Evolutionary conservation across 306 rosid genomes (phyloP), one percentile per base, ranked within the genome.

Genomic region (Notholithocarpus densiflorus): DNA sequence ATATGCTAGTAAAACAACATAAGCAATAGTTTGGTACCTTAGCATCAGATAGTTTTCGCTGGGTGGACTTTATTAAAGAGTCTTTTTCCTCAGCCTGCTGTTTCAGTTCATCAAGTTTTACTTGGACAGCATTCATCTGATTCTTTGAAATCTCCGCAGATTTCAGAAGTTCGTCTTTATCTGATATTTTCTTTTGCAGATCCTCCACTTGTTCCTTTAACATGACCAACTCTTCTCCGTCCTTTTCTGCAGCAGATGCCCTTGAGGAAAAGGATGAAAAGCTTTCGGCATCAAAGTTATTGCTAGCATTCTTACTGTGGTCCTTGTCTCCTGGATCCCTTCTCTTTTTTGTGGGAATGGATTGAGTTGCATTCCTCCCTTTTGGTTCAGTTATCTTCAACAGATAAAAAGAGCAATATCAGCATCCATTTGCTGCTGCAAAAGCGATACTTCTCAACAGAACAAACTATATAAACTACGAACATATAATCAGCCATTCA

Each of bases 131-230:
- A 52, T 73, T 86, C 87, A 86, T 48, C 82, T 95, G 93, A 32
- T 81, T 87, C 88, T 82, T 90, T 70, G 88, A 83, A 64, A 83
- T 75, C 86, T 95, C 99, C 0, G 87, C 94, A 37, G 97, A 91
- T 80, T 85, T 90, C 43, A 92, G 59, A 64, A 89, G 89, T 70
- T 91, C 98, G 68, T 93, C 96, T 87, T 89, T 93, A 85, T 93
- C 97, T 69, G 48, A 72, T 68, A 96, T 53, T 76, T 88, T 89
- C 79, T 64, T 87, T 83, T 88, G 93, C 85, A 96, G 81, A 76
- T 93, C 96, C 72, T 84, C 96, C 72, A 96, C 85, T 82, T 93
- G 96, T 56, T 84, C 94, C 90, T 85, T 90, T 79, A 96, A 77
- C 29, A 74, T 75, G 59, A 77, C 81, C 66, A 93, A 77, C 74